A percentile compares a stretch with the other conserved stretches of the same genome.
Evolutionary conservation across 805 yeast genomes (phyloP).

Genomic region (Hanseniaspora taiwanica): DNA sequence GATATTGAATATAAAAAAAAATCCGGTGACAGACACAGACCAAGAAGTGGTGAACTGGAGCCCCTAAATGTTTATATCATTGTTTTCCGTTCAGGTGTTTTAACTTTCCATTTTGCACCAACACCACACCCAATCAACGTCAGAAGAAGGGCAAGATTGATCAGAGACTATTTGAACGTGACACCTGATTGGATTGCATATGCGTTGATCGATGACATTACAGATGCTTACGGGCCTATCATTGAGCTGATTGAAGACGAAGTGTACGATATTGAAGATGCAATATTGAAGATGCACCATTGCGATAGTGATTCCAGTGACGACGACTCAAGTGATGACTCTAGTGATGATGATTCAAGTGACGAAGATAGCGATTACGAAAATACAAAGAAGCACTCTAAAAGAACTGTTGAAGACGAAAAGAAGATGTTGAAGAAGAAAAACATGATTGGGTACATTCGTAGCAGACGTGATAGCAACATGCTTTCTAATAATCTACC

Average conservation of each 20-base stretch:
- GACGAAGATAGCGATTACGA: neutral
- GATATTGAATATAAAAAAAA: constrained; percentile 29
- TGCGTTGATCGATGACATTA: constrained; percentile 90
- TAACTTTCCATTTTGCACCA: constrained; percentile 88
- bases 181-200: constrained; percentile 95
- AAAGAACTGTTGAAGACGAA: constrained; percentile 13
- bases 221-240: constrained; percentile 96
- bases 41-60: constrained; percentile 45
- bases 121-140: constrained; percentile 96
- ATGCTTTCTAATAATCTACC: neutral
- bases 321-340: constrained; percentile 13
- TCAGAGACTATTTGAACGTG: constrained; percentile 79
- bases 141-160: constrained; percentile 77
- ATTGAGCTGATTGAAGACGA: constrained; percentile 89
- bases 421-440: constrained; percentile 6
- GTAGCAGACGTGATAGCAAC: neutral
- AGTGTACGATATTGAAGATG: constrained; percentile 88
- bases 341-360: constrained; percentile 1
- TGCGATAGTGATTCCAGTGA: constrained; percentile 31
- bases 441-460: constrained; percentile 1
- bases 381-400: constrained; percentile 10
- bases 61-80: constrained; percentile 89
- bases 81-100: constrained; percentile 80
- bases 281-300: constrained; percentile 77
- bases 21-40: constrained; percentile 32